Evolutionary conservation across 2,329 filamentous ascomycete species (phyloP), one percentile per base, ranked within the genome.

Genomic region (Aspergillus hortae): DNA sequence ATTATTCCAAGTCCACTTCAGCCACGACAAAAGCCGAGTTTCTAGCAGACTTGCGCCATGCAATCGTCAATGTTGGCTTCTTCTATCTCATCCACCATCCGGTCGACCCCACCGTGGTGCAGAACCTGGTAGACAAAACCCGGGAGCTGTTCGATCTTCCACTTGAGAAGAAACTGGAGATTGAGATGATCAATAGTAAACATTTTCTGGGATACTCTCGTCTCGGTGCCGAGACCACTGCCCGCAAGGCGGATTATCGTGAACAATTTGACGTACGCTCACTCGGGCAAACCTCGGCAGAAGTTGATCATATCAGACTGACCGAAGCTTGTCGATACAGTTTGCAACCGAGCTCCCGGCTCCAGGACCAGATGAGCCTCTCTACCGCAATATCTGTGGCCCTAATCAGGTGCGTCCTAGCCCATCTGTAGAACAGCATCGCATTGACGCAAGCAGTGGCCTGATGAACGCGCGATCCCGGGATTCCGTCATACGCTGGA

Each of bases 131-230:
- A 21, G 25, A 64, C 40, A 72, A 75, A 50, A 70, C 71, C 1
- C 68, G 72, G 25, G 61, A 65, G 1, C 74, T 80, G 49, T 80
- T 79, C 49, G 61, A 69, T 2, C 59, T 77, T 2, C 68, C 74
- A 0, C 61, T 72, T 4, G 69, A 76, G 50, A 75, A 74, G 55
- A 79, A 78, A 56, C 67, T 78, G 52, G 70, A 77, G 36, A 77
- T 79, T 2, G 75, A 74, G 56, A 80, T 71, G 68, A 61, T 70
- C 12, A 67, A 71, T 38, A 70, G 66, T 49, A 67, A 65, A 27
- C 68, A 71, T 48, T 71, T 71, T 23, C 57, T 71, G 14, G 69
- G 69, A 14, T 71, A 71, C 49, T 67, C 67, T 2, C 60, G 61
- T 30, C 60, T 71, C 1, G 67, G 67, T 3, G 63, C 66, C 2